phyloP scores from a whole-genome alignment of 768 basidiomycete genomes.

The Tremella yokohamensis region DNA sequence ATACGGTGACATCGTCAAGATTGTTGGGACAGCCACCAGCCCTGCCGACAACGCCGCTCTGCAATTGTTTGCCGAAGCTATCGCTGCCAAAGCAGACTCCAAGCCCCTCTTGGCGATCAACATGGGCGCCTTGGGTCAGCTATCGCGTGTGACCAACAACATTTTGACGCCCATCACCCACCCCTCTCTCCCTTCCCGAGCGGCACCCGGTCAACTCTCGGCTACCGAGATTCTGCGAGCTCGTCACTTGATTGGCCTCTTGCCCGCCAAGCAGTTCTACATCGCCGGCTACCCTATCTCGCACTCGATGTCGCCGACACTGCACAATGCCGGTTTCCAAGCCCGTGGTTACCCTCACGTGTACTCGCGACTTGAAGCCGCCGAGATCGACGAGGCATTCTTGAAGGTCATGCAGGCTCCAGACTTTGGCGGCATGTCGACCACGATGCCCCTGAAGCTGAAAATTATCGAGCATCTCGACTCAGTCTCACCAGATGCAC shows the following conservation, averaged over 20 bases:
- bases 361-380: constrained; percentile 75
- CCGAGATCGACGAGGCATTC: constrained; percentile 63
- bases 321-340: constrained; percentile 86
- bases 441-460: constrained; percentile 94
- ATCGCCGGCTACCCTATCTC: constrained; percentile 85
- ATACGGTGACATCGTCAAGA: constrained; percentile 85
- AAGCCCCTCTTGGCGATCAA: constrained; percentile 94
- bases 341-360: constrained; percentile 76
- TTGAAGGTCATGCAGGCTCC: constrained; percentile 61
- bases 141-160: constrained; percentile 80
- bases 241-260: constrained; percentile 72
- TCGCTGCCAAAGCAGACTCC: constrained; percentile 53
- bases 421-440: constrained; percentile 89
- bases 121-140: constrained; percentile 79
- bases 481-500: constrained; percentile 71
- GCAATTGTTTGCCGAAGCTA: constrained; percentile 64
- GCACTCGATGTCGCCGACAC: constrained; percentile 82
- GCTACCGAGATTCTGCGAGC: constrained; percentile 80
- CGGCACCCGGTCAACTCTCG: constrained; percentile 90
- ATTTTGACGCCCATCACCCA: constrained; percentile 90
- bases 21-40: constrained; percentile 76
- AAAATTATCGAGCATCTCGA: constrained; percentile 82
- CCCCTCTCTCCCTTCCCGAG: constrained; percentile 73
- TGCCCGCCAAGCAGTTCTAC: constrained; percentile 71
- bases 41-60: constrained; percentile 76